Evolutionary conservation across 106 monocot genomes (phyloP).

Genomic region (Ottelia alismoides): DNA sequence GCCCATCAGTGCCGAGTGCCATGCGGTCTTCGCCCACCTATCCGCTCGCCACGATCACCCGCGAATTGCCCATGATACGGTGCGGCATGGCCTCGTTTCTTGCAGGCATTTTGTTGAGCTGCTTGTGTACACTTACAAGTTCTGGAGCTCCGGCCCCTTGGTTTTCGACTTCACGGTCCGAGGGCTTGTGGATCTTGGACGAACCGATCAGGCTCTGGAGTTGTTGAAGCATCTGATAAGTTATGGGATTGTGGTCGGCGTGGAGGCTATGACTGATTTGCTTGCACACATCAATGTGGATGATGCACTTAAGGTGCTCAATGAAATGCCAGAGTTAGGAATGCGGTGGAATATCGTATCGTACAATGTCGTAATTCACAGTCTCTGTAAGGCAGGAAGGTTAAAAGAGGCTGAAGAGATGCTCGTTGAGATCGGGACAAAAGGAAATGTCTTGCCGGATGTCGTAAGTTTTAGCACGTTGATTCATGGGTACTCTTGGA

Average conservation of each 20-base stretch:
- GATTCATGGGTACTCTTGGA: constrained; percentile 50
- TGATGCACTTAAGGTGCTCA: constrained; percentile 25
- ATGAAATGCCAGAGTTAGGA: constrained; percentile 28
- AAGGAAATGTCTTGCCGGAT: constrained; percentile 25
- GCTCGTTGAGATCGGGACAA: constrained; percentile 35
- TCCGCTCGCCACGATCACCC: constrained; percentile 5
- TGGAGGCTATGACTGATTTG: constrained; percentile 40
- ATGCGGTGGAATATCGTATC: constrained; percentile 43
- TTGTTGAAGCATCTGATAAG: constrained; percentile 32
- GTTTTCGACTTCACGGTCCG: constrained; percentile 67
- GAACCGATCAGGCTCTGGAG: constrained; percentile 27
- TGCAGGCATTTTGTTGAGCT: constrained; percentile 50
- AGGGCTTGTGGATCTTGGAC: constrained; percentile 12
- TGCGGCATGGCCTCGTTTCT: constrained; percentile 31
- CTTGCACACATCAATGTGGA: constrained; percentile 40
- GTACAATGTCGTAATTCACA: constrained; percentile 53
- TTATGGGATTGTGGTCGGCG: constrained; percentile 46
- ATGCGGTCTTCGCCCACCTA: constrained; percentile 41
- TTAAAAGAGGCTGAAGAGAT: constrained; percentile 38
- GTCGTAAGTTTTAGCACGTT: constrained; percentile 72
- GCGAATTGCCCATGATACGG: constrained; percentile 17
- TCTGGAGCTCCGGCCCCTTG: constrained; percentile 50
- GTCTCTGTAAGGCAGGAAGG: constrained; percentile 27
- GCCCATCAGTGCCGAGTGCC: constrained; percentile 24
- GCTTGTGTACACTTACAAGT: constrained; percentile 71